Evolutionary conservation across 257 asterid species (phyloP).

Genomic region (Nicotiana tabacum): DNA sequence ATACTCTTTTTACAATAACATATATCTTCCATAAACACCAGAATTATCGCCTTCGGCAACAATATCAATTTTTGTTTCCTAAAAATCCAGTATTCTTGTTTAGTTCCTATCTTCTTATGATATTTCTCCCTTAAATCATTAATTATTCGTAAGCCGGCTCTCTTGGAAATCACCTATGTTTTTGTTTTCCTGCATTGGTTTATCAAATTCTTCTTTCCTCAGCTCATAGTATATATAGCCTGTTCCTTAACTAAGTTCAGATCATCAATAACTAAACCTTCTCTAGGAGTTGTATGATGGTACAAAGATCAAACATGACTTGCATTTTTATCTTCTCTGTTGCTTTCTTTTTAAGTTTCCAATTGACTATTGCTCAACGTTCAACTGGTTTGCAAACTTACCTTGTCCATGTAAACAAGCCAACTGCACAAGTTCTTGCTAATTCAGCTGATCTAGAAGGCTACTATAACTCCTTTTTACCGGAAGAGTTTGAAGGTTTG

Average conservation of each 20-base stretch:
- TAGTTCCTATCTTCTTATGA: neutral
- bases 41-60: constrained; percentile 1
- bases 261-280: neutral
- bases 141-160: neutral
- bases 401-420: constrained; percentile 11
- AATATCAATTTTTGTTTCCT: neutral
- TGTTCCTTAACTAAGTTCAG: neutral
- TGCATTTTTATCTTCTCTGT: constrained; percentile 3
- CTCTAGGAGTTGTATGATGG: neutral
- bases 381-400: constrained; percentile 9
- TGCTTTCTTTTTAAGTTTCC: neutral
- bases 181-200: neutral
- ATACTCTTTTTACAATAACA: neutral
- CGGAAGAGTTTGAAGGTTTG: constrained; percentile 14
- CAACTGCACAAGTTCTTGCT: neutral
- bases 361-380: neutral
- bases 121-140: neutral
- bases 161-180: neutral
- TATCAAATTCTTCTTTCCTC: neutral
- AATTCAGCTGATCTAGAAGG: constrained; percentile 18
- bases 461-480: constrained; percentile 36
- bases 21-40: neutral
- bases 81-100: neutral
- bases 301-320: neutral
- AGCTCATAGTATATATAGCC: neutral